Conservation (phyloP, 345 rosid species). For the Abelmoschus esculentus region DNA sequence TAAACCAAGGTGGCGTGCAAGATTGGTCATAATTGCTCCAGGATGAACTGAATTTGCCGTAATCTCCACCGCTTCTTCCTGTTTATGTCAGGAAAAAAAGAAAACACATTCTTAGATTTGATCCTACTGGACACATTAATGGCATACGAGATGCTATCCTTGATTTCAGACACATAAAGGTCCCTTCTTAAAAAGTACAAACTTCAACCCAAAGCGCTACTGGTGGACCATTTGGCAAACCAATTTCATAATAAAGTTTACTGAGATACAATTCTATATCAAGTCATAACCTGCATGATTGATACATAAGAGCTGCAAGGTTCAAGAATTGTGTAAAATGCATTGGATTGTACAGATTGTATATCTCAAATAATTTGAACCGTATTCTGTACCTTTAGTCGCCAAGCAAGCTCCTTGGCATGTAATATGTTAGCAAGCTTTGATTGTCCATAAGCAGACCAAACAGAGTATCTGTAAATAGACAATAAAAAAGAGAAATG, state of each 20-base stretch:
- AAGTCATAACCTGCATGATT: too few species aligned
- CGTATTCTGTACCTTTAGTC: constrained; percentile 29
- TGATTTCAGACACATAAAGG: not conserved
- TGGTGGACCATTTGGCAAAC: not conserved
- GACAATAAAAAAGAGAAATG: not conserved
- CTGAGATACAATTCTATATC: too few species aligned
- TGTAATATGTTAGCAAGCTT: constrained; percentile 60
- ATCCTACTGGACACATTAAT: not conserved
- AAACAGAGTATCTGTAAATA: constrained; percentile 29
- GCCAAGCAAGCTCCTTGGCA: constrained; percentile 50
- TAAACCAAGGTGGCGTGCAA: constrained; percentile 42
- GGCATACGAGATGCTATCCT: not conserved
- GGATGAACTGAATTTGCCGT: constrained; percentile 79
- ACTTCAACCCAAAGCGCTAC: not conserved
- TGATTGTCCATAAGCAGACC: constrained; percentile 41
- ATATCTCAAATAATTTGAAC: not conserved
- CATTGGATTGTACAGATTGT: not conserved
- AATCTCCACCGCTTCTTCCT: constrained; percentile 56
- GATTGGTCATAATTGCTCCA: constrained; percentile 56
- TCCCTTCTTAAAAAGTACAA: not conserved
- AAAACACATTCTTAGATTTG: not conserved
- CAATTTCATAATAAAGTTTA: not conserved
- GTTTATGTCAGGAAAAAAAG: constrained; percentile 12
- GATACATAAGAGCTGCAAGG: not conserved
- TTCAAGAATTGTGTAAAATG: not conserved